Evolutionary conservation across 345 rosid species (phyloP).

Genomic region (Linum usitatissimum): DNA sequence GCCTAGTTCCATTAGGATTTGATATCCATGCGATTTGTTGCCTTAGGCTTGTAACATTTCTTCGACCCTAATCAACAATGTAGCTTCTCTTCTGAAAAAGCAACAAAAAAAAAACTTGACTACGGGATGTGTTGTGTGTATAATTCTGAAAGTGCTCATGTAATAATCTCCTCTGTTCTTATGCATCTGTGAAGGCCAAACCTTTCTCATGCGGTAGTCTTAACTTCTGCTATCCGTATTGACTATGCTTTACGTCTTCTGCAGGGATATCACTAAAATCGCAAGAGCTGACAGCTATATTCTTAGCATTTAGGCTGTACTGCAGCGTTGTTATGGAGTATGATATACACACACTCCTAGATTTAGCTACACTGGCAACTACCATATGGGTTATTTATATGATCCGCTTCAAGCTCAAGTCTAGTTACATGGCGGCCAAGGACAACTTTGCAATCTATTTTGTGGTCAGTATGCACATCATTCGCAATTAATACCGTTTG

Average conservation of each 20-base stretch:
- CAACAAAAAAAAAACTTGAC: too few relatives aligned
- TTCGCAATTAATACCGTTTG: not conserved
- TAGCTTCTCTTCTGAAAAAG: too few relatives aligned
- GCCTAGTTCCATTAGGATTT: too few relatives aligned
- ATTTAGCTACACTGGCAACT: slow-evolving; percentile 85
- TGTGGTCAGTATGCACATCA: slow-evolving; percentile 46
- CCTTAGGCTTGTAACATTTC: too few relatives aligned
- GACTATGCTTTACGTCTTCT: slow-evolving; percentile 15
- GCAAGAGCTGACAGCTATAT: slow-evolving; percentile 92
- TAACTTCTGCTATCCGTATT: not conserved
- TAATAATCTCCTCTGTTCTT: too few relatives aligned
- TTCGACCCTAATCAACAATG: too few relatives aligned
- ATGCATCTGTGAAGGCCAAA: too few relatives aligned
- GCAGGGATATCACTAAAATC: slow-evolving; percentile 90
- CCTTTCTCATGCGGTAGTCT: too few relatives aligned
- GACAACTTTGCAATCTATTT: slow-evolving; percentile 89
- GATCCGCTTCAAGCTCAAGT: slow-evolving; percentile 84
- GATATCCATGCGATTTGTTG: too few relatives aligned
- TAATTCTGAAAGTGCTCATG: too few relatives aligned
- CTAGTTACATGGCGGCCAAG: slow-evolving; percentile 95
- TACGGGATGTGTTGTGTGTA: too few relatives aligned
- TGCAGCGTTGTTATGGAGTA: slow-evolving; percentile 99
- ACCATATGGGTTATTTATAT: slow-evolving; percentile 96
- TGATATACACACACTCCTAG: slow-evolving; percentile 93
- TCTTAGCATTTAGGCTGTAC: slow-evolving; percentile 81